These are phyloP conservation scores for Mollisia scopiformis DNA, from an alignment of 2,329 filamentous ascomycete genomes.

Conservation along the genomic window DNA sequence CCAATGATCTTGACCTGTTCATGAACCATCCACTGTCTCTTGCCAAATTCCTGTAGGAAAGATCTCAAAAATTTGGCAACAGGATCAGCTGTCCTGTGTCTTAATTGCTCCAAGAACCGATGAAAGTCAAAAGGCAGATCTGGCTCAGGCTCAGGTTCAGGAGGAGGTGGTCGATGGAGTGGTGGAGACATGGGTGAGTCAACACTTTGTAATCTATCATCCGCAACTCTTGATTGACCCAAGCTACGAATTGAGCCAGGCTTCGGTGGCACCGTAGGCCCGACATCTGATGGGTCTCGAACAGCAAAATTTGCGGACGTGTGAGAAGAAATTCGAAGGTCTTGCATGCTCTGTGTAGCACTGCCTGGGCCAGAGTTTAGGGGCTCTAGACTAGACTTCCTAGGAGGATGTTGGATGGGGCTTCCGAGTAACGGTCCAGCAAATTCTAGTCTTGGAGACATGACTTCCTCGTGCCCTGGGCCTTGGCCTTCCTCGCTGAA, in stretches of 20 bases:
- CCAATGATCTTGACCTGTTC: conserved; percentile 99
- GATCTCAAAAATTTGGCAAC: conserved; percentile 95
- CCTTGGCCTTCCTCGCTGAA: conserved; percentile 78
- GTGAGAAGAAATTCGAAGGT: conserved; percentile 31
- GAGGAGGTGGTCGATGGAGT: conserved; percentile 65
- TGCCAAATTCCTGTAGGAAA: conserved; percentile 91
- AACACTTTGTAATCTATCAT: conserved; percentile 53
- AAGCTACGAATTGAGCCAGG: conserved; percentile 37
- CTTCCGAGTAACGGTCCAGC: conserved; percentile 76
- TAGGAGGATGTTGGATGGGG: conserved; percentile 72
- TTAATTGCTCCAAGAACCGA: conserved; percentile 91
- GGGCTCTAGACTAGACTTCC: conserved; percentile 85
- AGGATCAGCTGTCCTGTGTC: conserved; percentile 96
- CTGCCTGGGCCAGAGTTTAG: conserved; percentile 40
- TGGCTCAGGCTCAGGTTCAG: conserved; percentile 78
- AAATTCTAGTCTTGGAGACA: conserved; percentile 85
- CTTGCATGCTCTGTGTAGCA: conserved; percentile 31
- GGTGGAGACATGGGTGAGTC: conserved; percentile 47
- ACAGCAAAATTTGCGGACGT: conserved; percentile 13
- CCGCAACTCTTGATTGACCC: conserved; percentile 23
- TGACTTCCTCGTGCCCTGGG: conserved; percentile 79
- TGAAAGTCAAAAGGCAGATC: conserved; percentile 95
- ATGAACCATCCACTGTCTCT: conserved; percentile 99
- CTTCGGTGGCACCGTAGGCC: conserved; percentile 46
- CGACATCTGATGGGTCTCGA: conserved; percentile 34